These are phyloP conservation scores for Clonostachys solani DNA, from an alignment of 2,329 filamentous ascomycete genomes.

Conservation along the genomic window DNA sequence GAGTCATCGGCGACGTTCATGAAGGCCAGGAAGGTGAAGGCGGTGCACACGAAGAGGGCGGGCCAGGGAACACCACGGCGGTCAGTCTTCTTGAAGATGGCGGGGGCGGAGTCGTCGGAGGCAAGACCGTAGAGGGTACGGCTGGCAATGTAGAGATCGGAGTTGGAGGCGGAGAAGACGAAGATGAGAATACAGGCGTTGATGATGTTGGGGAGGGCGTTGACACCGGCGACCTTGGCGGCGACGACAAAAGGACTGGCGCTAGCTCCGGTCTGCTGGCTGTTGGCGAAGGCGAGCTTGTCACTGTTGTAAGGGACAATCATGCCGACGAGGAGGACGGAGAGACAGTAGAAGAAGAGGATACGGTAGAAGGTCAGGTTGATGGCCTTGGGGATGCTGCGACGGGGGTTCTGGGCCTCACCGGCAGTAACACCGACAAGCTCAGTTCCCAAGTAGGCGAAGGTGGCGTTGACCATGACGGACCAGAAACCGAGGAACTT, in stretches of 20 bases:
- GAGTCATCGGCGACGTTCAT: slow-evolving; percentile 59
- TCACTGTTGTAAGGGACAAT: slow-evolving; percentile 67
- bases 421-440: slow-evolving; percentile 25
- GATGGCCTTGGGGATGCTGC: slow-evolving; percentile 73
- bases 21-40: slow-evolving; percentile 64
- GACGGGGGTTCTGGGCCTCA: slow-evolving; percentile 72
- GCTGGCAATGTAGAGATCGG: slow-evolving; percentile 71
- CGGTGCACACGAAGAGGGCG: slow-evolving; percentile 55
- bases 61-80: slow-evolving; percentile 66
- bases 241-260: slow-evolving; percentile 73
- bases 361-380: slow-evolving; percentile 80
- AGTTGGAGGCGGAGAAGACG: slow-evolving; percentile 74
- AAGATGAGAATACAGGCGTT: slow-evolving; percentile 73
- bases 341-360: slow-evolving; percentile 73
- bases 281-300: slow-evolving; percentile 55
- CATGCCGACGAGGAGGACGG: slow-evolving; percentile 72
- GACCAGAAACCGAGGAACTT: slow-evolving; percentile 63
- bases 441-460: slow-evolving; percentile 75
- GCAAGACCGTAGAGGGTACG: slow-evolving; percentile 72
- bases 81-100: slow-evolving; percentile 68
- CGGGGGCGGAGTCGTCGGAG: slow-evolving; percentile 66
- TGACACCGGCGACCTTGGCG: slow-evolving; percentile 59
- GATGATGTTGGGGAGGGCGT: slow-evolving; percentile 59
- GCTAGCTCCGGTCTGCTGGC: slow-evolving; percentile 24
- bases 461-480: slow-evolving; percentile 71